Percentiles rank a stretch among this genome's conserved stretches.
Evolutionary conservation across 768 basidiomycete species (phyloP).

Genomic region (Cubamyces sp.): DNA sequence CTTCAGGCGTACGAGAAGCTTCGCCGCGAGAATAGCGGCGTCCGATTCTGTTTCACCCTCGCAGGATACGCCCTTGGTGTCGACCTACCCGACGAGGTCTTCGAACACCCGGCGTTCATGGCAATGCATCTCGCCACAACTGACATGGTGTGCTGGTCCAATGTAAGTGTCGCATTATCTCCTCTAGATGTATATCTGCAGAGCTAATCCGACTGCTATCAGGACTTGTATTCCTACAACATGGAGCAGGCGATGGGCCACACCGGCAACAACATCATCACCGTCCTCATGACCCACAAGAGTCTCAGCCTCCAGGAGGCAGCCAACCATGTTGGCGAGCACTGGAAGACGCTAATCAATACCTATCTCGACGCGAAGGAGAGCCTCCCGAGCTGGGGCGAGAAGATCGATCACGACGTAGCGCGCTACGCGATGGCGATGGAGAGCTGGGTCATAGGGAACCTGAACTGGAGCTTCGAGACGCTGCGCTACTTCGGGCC

Average conservation of each 20-base stretch:
- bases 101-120: slow-evolving; percentile 56
- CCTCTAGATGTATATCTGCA: not conserved
- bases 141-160: slow-evolving; percentile 73
- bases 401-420: slow-evolving; percentile 50
- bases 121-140: slow-evolving; percentile 59
- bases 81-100: slow-evolving; percentile 65
- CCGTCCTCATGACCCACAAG: slow-evolving; percentile 64
- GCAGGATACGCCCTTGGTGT: slow-evolving; percentile 63
- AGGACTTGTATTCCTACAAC: slow-evolving; percentile 77
- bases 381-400: slow-evolving; percentile 53
- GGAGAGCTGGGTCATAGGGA: slow-evolving; percentile 65
- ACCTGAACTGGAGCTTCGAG: slow-evolving; percentile 72
- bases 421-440: slow-evolving; percentile 56
- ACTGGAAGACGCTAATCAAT: slow-evolving; percentile 54
- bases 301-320: slow-evolving; percentile 59
- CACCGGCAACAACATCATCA: slow-evolving; percentile 68
- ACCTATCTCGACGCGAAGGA: slow-evolving; percentile 50
- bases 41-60: slow-evolving; percentile 63
- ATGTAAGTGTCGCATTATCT: slow-evolving; percentile 47
- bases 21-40: slow-evolving; percentile 72
- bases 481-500: slow-evolving; percentile 69
- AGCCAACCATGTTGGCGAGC: slow-evolving; percentile 57
- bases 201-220: slow-evolving; percentile 2
- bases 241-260: slow-evolving; percentile 74
- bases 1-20: slow-evolving; percentile 56